Percentiles rank a stretch among this genome's conserved stretches.
Conservation (phyloP, 345 rosid species). For the Salix brachista region DNA sequence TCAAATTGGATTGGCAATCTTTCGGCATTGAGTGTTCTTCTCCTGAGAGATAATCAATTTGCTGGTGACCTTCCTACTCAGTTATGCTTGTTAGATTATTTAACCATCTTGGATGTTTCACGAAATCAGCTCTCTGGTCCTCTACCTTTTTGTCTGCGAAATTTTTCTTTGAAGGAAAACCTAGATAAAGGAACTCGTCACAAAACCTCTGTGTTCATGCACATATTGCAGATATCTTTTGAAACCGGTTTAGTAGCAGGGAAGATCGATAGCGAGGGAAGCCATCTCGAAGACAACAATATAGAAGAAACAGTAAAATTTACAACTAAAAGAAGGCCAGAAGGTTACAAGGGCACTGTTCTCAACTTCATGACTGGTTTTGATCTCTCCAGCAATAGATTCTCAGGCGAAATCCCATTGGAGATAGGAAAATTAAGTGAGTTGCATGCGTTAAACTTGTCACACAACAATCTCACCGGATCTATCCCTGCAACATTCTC, state of each 20-base stretch:
- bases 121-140: slow-evolving; percentile 6
- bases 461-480: slow-evolving; percentile 24
- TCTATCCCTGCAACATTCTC: slow-evolving; percentile 26
- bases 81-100: not conserved
- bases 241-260: too few relatives aligned
- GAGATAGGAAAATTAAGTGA: not conserved
- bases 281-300: fast-evolving
- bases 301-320: not conserved
- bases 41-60: slow-evolving; percentile 14
- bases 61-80: slow-evolving; percentile 11
- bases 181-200: too few relatives aligned
- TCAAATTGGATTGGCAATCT: slow-evolving; percentile 12
- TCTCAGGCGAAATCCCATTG: not conserved
- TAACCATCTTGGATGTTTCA: slow-evolving; percentile 20
- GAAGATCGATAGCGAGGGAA: too few relatives aligned
- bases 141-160: too few relatives aligned
- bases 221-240: too few relatives aligned
- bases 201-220: too few relatives aligned
- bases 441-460: slow-evolving; percentile 24
- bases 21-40: slow-evolving; percentile 5
- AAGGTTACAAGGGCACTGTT: not conserved
- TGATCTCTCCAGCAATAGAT: not conserved
- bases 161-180: too few relatives aligned
- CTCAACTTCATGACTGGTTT: not conserved
- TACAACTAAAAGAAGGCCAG: not conserved